Evolutionary conservation across 2,329 filamentous ascomycete species (phyloP), one percentile per base, ranked within the genome.

Genomic region (Aspergillus felis): DNA sequence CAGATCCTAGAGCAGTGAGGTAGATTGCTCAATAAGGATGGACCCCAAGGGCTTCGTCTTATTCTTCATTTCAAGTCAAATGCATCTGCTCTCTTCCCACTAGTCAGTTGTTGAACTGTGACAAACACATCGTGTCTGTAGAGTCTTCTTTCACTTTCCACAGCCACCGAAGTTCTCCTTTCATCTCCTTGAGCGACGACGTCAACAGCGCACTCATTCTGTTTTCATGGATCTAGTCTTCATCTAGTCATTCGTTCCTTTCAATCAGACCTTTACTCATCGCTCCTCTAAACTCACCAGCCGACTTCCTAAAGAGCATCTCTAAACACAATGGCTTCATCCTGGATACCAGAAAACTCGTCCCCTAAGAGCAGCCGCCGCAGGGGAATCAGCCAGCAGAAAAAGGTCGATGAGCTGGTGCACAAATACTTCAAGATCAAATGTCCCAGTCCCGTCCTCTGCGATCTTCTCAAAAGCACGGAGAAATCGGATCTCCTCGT

Each of bases 401-500:
- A 50, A 10, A 58, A 52, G 29, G 68, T 69, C 12, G 59, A 66
- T 5, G 58, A 61, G 0, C 57, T 76, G 28, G 65, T 74, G 9
- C 50, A 61, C 46, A 67, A 64, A 50, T 74, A 74, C 56, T 53
- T 59, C 22, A 53, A 51, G 5, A 54, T 66, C 53, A 61, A 62
- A 22, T 49, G 61, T n/a, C 68, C 74, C 24, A 69, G 65, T 46
- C 60, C 64, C 4, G 55, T 64, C 5, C 54, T 77, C 20, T 56
- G 61, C n/a, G 62, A 71, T 20, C 66, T 77, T 10, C 58, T 71
- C 42, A 61, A 62, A n/a, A 59, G 64, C 25, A 56, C 66, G 3
- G 60, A 66, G 6, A 56, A 67, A 51, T 57, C 65, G 17, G 46
- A 55, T 1, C 55, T 67, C 2, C 70, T 78, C 52, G 64, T 67